Evolutionary conservation across 108 stramenopile species (phyloP), one percentile per base, ranked within the genome.

Genomic region (Aurantiochytrium sp.): DNA sequence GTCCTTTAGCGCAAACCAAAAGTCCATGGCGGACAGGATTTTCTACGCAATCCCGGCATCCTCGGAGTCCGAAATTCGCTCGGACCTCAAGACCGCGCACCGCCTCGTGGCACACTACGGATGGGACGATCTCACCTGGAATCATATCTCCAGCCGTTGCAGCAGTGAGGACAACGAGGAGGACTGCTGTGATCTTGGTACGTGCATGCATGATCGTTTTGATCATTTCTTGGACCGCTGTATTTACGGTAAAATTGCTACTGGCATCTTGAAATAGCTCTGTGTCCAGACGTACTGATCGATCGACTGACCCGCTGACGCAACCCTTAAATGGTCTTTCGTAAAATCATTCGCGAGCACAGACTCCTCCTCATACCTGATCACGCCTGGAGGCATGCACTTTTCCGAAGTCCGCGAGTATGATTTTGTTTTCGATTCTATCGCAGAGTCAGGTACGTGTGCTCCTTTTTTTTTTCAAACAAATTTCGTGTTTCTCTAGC

Each of bases 131-230:
- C 76, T 83, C 51, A 53, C 51, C 19, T 83, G 76, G 76, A 83
- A 83, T 53, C 76, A 83, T 45, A 83, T 83, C 51, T 53, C 49
- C 45, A 53, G 49, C 51, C 76, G 76, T 23, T 83, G 76, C 51
- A 42, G 64, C 42, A 25, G 45, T 18, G 76, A 83, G 45, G 76
- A 83, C 25, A 23, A 83, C 25, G 51, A 47, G 45, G 76, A 47
- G 51, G 76, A 83, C 76, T 83, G 76, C 76, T 83, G 76, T 45
- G 76, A 83, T 28, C 76, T 83, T 35, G 49, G 49, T 53, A 83
- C 76, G 76, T 47, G 14, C 14, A 8, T 57, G 16, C 16, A 57
- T 8, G 16, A 35, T 35, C 35, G 35, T 35, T 35, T 35, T 35
- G 35, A 35, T 35, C 35, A 35, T 35, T 35, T 35, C 35, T 35